These are phyloP conservation scores for Centella asiatica DNA, from an alignment of 129 eudicot genomes.

Conservation along the genomic window DNA sequence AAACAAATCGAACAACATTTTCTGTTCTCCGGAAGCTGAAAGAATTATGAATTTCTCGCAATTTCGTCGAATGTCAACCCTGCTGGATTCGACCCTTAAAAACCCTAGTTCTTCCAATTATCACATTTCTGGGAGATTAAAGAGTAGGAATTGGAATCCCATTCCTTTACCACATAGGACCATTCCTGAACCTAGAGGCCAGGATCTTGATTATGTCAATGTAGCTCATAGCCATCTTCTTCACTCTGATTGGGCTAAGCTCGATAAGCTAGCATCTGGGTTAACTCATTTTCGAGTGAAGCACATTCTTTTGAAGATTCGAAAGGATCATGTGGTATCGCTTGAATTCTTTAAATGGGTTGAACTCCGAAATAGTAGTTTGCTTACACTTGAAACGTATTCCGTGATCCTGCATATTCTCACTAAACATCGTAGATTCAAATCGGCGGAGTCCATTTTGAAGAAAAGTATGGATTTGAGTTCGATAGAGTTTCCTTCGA, in stretches of 20 bases:
- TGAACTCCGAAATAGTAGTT: slow-evolving; percentile 27
- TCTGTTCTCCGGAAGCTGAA: background rate
- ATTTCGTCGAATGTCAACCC: slow-evolving; percentile 33
- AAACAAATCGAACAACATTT: background rate
- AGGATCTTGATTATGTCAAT: slow-evolving; percentile 68
- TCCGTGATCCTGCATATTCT: slow-evolving; percentile 61
- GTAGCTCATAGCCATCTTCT: slow-evolving; percentile 71
- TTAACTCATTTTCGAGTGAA: slow-evolving; percentile 53
- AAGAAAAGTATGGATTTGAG: slow-evolving; percentile 24
- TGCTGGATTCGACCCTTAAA: slow-evolving; percentile 20
- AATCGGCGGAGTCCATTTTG: slow-evolving; percentile 56
- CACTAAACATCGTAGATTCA: slow-evolving; percentile 58
- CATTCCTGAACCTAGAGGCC: slow-evolving; percentile 60
- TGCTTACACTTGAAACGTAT: slow-evolving; percentile 44
- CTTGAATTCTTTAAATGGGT: slow-evolving; percentile 70
- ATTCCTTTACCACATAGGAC: slow-evolving; percentile 69
- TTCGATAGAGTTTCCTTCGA: slow-evolving; percentile 27
- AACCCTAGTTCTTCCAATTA: slow-evolving; percentile 15
- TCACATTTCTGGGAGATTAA: background rate
- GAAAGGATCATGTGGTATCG: slow-evolving; percentile 47
- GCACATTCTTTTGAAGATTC: slow-evolving; percentile 60
- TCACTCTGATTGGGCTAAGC: slow-evolving; percentile 66
- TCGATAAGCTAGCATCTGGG: slow-evolving; percentile 32
- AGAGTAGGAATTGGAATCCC: slow-evolving; percentile 20
- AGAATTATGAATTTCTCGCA: slow-evolving; percentile 20